Conservation (phyloP, 1,284 basidiomycete genomes). For the Coniferiporia sulphurascens region DNA sequence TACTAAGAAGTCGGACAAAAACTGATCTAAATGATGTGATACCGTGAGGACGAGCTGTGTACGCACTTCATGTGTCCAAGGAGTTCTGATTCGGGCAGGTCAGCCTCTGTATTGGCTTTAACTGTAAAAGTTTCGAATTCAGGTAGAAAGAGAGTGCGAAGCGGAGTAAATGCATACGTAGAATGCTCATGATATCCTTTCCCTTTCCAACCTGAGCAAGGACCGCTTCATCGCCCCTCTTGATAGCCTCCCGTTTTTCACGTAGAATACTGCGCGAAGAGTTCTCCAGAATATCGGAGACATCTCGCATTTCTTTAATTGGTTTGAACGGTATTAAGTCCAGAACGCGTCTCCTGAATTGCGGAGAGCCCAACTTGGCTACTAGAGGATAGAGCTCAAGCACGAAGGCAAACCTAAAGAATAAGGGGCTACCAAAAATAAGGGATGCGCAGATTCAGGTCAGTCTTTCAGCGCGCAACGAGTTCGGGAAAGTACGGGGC, state of each 20-base stretch:
- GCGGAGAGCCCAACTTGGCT: slow-evolving; percentile 8
- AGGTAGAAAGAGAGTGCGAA: no score
- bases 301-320: background rate
- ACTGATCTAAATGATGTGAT: background rate
- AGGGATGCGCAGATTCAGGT: background rate
- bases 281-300: slow-evolving; percentile 14
- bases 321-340: slow-evolving; percentile 23
- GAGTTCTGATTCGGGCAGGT: slow-evolving; percentile 30
- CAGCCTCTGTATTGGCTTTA: no score
- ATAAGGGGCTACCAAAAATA: background rate
- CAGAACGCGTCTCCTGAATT: slow-evolving; percentile 6
- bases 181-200: slow-evolving; percentile 31
- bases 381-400: slow-evolving; percentile 9
- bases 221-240: slow-evolving; percentile 23
- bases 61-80: slow-evolving; percentile 31
- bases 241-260: slow-evolving; percentile 23
- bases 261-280: slow-evolving; percentile 12
- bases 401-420: background rate
- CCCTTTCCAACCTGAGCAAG: slow-evolving; percentile 24
- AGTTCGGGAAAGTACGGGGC: background rate
- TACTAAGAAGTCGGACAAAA: no score
- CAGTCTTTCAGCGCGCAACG: no score
- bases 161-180: no score
- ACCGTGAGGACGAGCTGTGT: slow-evolving; percentile 2
- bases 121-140: no score